Percentiles rank a stretch among this genome's conserved stretches.
Evolutionary conservation across 768 basidiomycete genomes (phyloP).

Genomic region (Russula griseocarnosa): DNA sequence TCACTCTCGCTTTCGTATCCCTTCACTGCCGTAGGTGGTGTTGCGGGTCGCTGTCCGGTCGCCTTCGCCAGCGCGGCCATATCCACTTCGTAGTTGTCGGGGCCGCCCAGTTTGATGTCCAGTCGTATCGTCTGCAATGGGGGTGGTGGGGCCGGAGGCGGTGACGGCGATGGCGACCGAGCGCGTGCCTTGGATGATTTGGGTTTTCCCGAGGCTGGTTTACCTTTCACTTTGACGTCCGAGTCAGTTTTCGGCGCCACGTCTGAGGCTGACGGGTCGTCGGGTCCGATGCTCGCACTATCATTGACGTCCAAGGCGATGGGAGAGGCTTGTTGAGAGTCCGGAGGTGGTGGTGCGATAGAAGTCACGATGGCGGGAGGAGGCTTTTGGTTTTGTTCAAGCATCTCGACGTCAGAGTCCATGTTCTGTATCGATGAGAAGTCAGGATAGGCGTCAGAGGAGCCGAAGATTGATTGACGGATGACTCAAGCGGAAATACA

Average conservation of each 20-base stretch:
- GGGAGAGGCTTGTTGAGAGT: conserved; percentile 16
- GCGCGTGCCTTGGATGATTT: conserved; percentile 46
- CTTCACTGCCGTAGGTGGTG: conserved; percentile 44
- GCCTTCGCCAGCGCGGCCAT: conserved; percentile 53
- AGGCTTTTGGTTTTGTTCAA: conserved; percentile 15
- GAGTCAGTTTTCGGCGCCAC: conserved; percentile 26
- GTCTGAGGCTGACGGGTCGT: conserved; percentile 29
- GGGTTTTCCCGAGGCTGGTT: conserved; percentile 39
- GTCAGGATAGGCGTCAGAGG: neutral
- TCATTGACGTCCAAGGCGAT: conserved; percentile 17
- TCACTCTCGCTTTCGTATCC: conserved; percentile 52
- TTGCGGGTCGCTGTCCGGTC: conserved; percentile 60
- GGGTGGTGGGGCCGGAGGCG: conserved; percentile 45
- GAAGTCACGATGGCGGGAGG: conserved; percentile 14
- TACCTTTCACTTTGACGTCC: conserved; percentile 28
- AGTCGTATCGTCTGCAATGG: conserved; percentile 64
- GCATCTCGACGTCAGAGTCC: conserved; percentile 23
- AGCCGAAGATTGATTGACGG: neutral
- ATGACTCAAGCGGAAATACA: neutral
- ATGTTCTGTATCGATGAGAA: neutral
- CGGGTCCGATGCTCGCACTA: conserved; percentile 25
- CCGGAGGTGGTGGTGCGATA: conserved; percentile 17
- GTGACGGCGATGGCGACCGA: conserved; percentile 57
- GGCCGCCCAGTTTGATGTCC: conserved; percentile 66
- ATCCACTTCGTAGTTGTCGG: conserved; percentile 71